Evolutionary conservation across 371 early-diverging fungal genomes (phyloP).

Genomic region (Capillidium rhysosporum): DNA sequence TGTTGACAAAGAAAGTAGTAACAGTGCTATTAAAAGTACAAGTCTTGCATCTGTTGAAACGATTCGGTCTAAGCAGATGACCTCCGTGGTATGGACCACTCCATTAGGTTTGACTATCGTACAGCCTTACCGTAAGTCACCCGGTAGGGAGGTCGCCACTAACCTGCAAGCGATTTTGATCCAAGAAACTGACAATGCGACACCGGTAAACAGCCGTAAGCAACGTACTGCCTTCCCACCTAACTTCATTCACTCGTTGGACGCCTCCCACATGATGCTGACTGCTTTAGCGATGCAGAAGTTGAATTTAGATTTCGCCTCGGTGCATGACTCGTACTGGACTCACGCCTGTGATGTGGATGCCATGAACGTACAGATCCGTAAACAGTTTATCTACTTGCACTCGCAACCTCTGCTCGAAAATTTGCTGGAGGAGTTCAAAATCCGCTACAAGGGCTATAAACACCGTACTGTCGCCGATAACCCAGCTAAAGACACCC

Average conservation of each 20-base stretch:
- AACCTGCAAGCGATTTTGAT: slow-evolving; percentile 62
- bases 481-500: background rate
- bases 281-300: slow-evolving; percentile 73
- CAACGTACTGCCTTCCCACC: slow-evolving; percentile 96
- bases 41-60: background rate
- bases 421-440: slow-evolving; percentile 62
- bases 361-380: slow-evolving; percentile 60
- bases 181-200: slow-evolving; percentile 37
- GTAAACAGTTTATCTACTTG: slow-evolving; percentile 76
- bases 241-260: slow-evolving; percentile 94
- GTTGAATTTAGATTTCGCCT: slow-evolving; percentile 65
- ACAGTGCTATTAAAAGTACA: too few species aligned
- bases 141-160: slow-evolving; percentile 42
- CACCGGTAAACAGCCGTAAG: slow-evolving; percentile 75
- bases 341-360: slow-evolving; percentile 89
- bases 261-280: slow-evolving; percentile 95
- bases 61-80: slow-evolving; percentile 37
- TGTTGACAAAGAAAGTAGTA: slow-evolving; percentile 1
- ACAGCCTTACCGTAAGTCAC: slow-evolving; percentile 80
- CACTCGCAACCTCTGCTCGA: slow-evolving; percentile 74
- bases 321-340: slow-evolving; percentile 98
- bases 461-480: slow-evolving; percentile 34
- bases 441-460: slow-evolving; percentile 54
- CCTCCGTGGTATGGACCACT: slow-evolving; percentile 90
- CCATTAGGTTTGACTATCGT: slow-evolving; percentile 88